Conservation (phyloP, 805 yeast genomes). For the Candida krabiensis region DNA sequence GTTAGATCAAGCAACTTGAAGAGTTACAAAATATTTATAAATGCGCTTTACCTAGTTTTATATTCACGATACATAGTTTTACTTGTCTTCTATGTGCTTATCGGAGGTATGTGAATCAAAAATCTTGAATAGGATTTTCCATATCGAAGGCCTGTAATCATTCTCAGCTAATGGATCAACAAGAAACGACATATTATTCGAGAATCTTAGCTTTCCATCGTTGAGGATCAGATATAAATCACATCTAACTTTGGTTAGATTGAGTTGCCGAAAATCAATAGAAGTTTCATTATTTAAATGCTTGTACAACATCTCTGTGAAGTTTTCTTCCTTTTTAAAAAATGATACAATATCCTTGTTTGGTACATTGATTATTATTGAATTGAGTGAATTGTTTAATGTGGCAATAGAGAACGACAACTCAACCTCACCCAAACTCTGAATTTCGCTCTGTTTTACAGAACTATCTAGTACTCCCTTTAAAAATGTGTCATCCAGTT, state of each 20-base stretch:
- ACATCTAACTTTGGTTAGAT: constrained; percentile 29
- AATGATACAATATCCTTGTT: constrained; percentile 24
- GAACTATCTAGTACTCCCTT: constrained; percentile 13
- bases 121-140: constrained; percentile 28
- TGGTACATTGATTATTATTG: constrained; percentile 26
- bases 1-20: constrained; percentile 14
- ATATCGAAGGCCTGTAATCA: constrained; percentile 29
- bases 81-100: no score
- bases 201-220: constrained; percentile 32
- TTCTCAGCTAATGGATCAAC: constrained; percentile 16
- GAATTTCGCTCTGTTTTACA: constrained; percentile 3
- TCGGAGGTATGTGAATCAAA: constrained; percentile 15
- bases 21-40: background rate
- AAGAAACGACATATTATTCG: constrained; percentile 26
- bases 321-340: constrained; percentile 1
- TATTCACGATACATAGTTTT: constrained; percentile 7
- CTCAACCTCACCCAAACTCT: constrained; percentile 17
- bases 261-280: constrained; percentile 26
- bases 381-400: constrained; percentile 19
- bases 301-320: constrained; percentile 20
- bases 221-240: constrained; percentile 25
- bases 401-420: constrained; percentile 20
- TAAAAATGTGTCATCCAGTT: constrained; percentile 15
- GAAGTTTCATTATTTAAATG: constrained; percentile 26
- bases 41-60: background rate